Percentiles rank a stretch among this genome's conserved stretches.
Evolutionary conservation across 345 rosid species (phyloP).

Genomic region (Toxicodendron radicans): DNA sequence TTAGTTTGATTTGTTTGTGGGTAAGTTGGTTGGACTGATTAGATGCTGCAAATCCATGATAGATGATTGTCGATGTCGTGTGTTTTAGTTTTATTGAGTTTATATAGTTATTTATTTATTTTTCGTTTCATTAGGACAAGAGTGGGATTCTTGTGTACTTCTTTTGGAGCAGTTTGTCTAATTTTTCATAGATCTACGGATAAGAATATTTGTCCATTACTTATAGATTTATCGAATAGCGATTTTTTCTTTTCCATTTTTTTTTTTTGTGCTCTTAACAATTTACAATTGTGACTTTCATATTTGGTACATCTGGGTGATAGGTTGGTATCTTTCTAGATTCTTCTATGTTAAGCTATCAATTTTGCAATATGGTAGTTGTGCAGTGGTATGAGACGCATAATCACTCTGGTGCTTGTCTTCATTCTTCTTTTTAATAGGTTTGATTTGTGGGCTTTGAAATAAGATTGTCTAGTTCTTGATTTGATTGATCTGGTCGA

Average conservation of each 20-base stretch:
- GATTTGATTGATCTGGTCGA: neutral
- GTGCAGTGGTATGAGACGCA: neutral
- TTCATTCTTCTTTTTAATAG: neutral
- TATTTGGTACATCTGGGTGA: neutral
- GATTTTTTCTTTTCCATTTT: no score
- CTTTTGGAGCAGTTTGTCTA: neutral
- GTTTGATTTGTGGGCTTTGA: neutral
- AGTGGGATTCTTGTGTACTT: neutral
- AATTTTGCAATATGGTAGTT: no score
- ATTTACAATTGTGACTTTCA: neutral
- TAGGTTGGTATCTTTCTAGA: neutral
- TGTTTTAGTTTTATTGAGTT: neutral
- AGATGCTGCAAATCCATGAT: neutral
- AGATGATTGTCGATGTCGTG: neutral
- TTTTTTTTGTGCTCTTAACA: neutral
- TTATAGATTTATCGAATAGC: no score
- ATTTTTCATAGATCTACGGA: neutral
- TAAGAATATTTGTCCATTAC: no score
- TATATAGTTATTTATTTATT: neutral
- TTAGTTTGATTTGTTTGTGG: no score
- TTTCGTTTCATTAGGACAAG: no score
- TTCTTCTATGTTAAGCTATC: neutral
- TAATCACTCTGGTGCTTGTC: neutral
- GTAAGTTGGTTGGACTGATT: no score
- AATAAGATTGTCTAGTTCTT: neutral